Base-by-base conservation (phyloP, 2,329 filamentous ascomycete species). In the Exophiala spinifera region DNA sequence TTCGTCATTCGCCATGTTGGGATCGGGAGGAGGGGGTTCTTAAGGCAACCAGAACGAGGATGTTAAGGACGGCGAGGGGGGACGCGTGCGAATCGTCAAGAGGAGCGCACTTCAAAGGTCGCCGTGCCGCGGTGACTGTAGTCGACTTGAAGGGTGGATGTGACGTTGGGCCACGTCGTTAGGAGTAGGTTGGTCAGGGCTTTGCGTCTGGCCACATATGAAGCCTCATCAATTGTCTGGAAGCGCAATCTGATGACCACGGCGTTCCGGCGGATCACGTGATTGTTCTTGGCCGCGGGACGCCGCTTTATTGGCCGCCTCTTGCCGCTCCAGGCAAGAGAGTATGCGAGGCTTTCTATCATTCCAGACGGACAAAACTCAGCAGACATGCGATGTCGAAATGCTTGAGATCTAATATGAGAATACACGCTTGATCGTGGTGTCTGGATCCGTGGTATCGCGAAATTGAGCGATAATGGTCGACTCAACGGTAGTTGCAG, bases 1-100 rank as follows among this genome's bases (percentile, higher is more conserved):
- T 82, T 99, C 94, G 84, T 99, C 94, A 86, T 97, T 99, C 72
- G 56, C 53, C 55, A 59, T 59, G 39, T 39, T 49, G 40, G 25
- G 33, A 21, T 36, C 25, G 28, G 36, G 17, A 28, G 34, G 23
- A 11, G 39, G 33, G 44, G 49, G 23, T 34, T 20, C 34, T 15
- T 3, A 31, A 23, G 33, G 33, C 33, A 31, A 34, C 25, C 20
- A 47, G 44, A 21, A 25, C 21, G 20, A 42, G 17, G 31, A 14
- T 40, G 31, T n/a, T 45, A 21, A 37, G 42, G 28, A 31, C 20
- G 43, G 23, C 37, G 23, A 40, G 39, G 45, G 33, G 49, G 44
- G 3, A 15, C 10, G 15, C 39, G 39, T 20, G 39, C 11, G 17
- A 42, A 3, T 31, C 28, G 28, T 31, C 28, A 31, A 31, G 7